phyloP scores from a whole-genome alignment of 768 basidiomycete genomes.

The Rhizopogon salebrosus region DNA sequence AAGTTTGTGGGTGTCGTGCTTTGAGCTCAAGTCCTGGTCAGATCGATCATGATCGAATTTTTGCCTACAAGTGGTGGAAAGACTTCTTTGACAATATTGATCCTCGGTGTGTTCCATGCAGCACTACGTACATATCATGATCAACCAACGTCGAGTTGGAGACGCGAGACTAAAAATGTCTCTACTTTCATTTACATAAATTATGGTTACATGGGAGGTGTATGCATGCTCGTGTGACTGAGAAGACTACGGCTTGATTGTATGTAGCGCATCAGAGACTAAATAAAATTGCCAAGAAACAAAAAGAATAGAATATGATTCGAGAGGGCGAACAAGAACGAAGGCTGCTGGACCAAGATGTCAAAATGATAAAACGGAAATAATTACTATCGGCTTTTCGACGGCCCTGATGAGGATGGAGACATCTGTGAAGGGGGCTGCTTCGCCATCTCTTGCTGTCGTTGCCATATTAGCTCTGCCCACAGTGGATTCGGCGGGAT shows the following conservation, averaged over 20 bases:
- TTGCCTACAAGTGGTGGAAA: conserved; percentile 23
- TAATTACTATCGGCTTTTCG: background rate
- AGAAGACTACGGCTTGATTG: background rate
- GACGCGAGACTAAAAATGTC: no score
- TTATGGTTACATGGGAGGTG: no score
- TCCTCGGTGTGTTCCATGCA: conserved; percentile 29
- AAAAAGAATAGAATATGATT: background rate
- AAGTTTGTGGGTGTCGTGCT: conserved; percentile 32
- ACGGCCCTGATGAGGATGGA: background rate
- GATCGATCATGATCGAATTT: conserved; percentile 28
- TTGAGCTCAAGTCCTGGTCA: conserved; percentile 38
- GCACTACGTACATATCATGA: conserved; percentile 11
- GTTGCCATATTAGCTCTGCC: conserved; percentile 89
- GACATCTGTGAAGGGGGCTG: conserved; percentile 4
- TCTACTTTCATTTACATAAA: no score
- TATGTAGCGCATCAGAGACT: background rate
- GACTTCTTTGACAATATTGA: conserved; percentile 40
- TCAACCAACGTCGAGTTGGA: no score
- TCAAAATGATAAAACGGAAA: background rate
- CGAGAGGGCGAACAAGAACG: background rate
- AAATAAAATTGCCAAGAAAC: background rate
- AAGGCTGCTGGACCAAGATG: background rate
- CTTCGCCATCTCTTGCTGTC: conserved; percentile 46
- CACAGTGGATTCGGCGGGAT: conserved; percentile 92
- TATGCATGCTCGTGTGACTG: no score